Evolutionary conservation across 2,329 filamentous ascomycete genomes (phyloP).

Genomic region (Neofusicoccum cordaticola): DNA sequence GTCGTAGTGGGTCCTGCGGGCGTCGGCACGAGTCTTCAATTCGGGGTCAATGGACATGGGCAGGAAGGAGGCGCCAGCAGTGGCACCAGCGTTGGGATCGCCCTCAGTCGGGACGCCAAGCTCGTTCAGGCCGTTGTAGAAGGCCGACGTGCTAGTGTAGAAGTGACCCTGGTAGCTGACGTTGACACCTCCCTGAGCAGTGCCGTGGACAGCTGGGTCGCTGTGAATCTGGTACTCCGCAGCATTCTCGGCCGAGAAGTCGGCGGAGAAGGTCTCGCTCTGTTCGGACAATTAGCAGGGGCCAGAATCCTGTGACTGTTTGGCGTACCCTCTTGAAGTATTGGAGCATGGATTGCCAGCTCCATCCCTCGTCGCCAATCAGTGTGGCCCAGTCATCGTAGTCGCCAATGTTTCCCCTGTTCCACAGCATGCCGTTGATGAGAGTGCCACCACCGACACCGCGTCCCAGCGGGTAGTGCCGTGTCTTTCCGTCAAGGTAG

Average conservation of each 20-base stretch:
- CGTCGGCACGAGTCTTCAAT: conserved; percentile 26
- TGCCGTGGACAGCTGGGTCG: conserved; percentile 24
- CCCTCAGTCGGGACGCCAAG: conserved; percentile 6
- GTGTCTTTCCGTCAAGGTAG: conserved; percentile 8
- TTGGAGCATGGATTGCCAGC: conserved; percentile 27
- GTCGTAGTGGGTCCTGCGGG: conserved; percentile 32
- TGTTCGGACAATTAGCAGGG: conserved; percentile 4
- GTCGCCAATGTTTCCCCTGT: conserved; percentile 16
- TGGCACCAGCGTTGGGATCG: not conserved
- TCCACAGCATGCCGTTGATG: conserved; percentile 21
- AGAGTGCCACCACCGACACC: conserved; percentile 20
- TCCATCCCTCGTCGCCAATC: conserved; percentile 23
- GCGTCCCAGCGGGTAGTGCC: conserved; percentile 17
- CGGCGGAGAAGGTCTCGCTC: conserved; percentile 26
- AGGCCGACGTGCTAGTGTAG: conserved; percentile 21
- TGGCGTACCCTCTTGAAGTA: conserved; percentile 31
- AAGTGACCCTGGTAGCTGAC: conserved; percentile 27
- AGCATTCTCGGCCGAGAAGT: conserved; percentile 22
- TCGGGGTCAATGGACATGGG: conserved; percentile 29
- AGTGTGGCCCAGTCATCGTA: conserved; percentile 20
- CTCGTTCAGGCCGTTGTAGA: conserved; percentile 22
- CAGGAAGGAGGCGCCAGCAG: conserved; percentile 7
- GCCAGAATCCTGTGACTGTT: not conserved
- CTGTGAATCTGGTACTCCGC: conserved; percentile 27
- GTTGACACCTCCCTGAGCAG: conserved; percentile 23